Conservation (phyloP, 2,329 filamentous ascomycete genomes). For the Zalaria obscura region DNA sequence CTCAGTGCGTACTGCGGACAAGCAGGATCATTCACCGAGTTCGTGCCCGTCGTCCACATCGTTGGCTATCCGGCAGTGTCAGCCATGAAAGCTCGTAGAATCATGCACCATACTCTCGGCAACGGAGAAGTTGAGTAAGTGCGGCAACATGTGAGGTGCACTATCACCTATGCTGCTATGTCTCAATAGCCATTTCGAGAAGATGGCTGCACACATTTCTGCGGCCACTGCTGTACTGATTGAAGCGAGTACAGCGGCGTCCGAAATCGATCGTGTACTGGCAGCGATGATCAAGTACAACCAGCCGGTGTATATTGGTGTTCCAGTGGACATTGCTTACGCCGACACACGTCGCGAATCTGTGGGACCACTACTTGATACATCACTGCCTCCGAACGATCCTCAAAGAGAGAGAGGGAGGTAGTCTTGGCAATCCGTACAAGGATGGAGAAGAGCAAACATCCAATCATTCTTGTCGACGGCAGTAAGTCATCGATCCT, state of each 20-base stretch:
- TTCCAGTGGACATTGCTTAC: slow-evolving; percentile 69
- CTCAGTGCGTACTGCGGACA: slow-evolving; percentile 33
- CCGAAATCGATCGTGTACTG: slow-evolving; percentile 65
- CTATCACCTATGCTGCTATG: background rate
- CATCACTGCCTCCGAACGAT: slow-evolving; percentile 51
- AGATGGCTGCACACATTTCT: slow-evolving; percentile 42
- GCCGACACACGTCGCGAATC: slow-evolving; percentile 62
- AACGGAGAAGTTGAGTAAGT: background rate
- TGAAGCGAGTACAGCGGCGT: slow-evolving; percentile 53
- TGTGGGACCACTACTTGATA: slow-evolving; percentile 56
- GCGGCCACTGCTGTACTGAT: slow-evolving; percentile 58
- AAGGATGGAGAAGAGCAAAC: slow-evolving; percentile 57
- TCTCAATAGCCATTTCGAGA: background rate
- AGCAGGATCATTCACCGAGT: slow-evolving; percentile 33
- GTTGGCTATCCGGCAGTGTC: slow-evolving; percentile 29
- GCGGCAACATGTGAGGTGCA: too few relatives aligned
- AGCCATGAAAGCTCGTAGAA: slow-evolving; percentile 25
- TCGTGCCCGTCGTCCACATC: slow-evolving; percentile 32
- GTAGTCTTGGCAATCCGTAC: slow-evolving; percentile 69
- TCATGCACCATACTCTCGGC: slow-evolving; percentile 30
- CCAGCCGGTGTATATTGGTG: slow-evolving; percentile 68
- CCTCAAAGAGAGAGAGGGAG: slow-evolving; percentile 59
- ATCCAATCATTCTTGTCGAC: slow-evolving; percentile 68
- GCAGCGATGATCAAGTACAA: slow-evolving; percentile 58
- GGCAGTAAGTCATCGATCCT: slow-evolving; percentile 56